phyloP scores from a whole-genome alignment of 73 alveolate genomes.

The Durusdinium trenchii region DNA sequence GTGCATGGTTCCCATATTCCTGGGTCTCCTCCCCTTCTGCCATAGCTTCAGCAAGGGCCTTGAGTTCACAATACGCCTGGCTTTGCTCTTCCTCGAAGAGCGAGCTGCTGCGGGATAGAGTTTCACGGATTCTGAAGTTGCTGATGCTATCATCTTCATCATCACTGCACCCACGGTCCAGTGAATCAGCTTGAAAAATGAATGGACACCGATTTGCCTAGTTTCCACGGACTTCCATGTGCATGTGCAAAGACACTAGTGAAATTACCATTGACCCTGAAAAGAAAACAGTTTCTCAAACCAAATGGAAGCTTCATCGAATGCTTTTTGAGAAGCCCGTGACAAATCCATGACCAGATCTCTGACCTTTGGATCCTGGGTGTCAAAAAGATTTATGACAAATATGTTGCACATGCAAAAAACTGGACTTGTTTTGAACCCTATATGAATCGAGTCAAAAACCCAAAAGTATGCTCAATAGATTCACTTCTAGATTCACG shows the following conservation, averaged over 20 bases:
- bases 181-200: background rate
- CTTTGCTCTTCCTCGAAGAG: background rate
- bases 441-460: background rate
- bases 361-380: background rate
- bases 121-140: background rate
- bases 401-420: too few relatives aligned
- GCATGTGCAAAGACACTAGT: too few relatives aligned
- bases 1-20: too few relatives aligned
- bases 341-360: conserved; percentile 2
- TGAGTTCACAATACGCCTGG: background rate
- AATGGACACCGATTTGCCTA: background rate
- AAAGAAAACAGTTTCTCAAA: background rate
- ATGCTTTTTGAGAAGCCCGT: background rate
- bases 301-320: background rate
- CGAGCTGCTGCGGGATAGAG: conserved; percentile 6
- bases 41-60: too few relatives aligned
- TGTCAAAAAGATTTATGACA: too few relatives aligned
- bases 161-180: background rate
- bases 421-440: too few relatives aligned
- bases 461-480: background rate
- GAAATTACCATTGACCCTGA: too few relatives aligned
- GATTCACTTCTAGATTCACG: background rate
- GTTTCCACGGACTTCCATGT: too few relatives aligned
- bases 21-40: too few relatives aligned
- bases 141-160: background rate